Evolutionary conservation across 176 grass and related monocot species (phyloP).

Genomic region (Carex scoparia): DNA sequence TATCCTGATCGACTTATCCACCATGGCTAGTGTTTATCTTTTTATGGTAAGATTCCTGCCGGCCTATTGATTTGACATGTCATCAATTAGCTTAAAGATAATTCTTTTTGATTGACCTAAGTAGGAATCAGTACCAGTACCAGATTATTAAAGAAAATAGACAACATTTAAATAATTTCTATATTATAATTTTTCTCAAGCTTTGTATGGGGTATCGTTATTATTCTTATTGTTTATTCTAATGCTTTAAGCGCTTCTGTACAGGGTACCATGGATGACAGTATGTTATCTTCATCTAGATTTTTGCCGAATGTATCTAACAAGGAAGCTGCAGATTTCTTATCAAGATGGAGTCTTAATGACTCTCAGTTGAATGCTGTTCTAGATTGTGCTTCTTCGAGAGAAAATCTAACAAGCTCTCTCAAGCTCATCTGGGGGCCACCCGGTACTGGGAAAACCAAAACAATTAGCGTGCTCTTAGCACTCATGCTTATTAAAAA

Average conservation of each 20-base stretch:
- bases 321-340: not conserved
- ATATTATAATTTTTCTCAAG: not conserved
- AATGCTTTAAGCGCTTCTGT: not conserved
- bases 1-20: not conserved
- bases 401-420: not conserved
- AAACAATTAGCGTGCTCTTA: constrained; percentile 55
- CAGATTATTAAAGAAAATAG: not conserved
- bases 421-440: constrained; percentile 70
- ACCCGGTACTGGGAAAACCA: constrained; percentile 74
- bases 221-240: not conserved
- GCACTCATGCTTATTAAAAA: constrained; percentile 39
- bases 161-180: not conserved
- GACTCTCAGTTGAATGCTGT: constrained; percentile 37
- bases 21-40: not conserved
- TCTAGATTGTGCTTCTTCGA: constrained; percentile 37
- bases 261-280: not conserved
- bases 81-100: not conserved
- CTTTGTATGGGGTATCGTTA: not conserved
- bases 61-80: not conserved
- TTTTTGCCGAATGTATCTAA: not conserved
- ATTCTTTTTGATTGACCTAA: too few relatives aligned
- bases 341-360: constrained; percentile 33
- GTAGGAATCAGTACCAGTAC: not conserved
- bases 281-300: not conserved
- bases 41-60: not conserved